These are phyloP conservation scores for Cryphonectria parasitica DNA, from an alignment of 2,329 filamentous ascomycete genomes.

Conservation along the genomic window DNA sequence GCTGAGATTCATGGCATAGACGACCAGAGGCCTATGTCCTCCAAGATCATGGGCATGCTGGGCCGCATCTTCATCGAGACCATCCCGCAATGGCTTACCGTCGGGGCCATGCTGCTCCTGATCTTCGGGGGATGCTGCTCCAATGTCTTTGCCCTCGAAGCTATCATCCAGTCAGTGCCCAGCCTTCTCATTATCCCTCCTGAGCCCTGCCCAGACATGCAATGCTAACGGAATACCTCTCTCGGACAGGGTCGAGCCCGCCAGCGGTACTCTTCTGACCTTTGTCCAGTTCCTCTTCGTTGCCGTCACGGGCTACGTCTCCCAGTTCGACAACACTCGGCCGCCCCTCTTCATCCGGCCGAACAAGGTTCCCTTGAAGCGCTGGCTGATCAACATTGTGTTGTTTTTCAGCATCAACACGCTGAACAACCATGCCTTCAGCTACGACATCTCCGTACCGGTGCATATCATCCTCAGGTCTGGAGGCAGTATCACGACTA, in stretches of 20 bases:
- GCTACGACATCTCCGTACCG: conserved; percentile 93
- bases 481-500: conserved; percentile 93
- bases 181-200: background rate
- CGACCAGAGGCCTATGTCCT: conserved; percentile 54
- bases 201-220: conserved; percentile 15
- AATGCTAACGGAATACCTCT: conserved; percentile 29
- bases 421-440: conserved; percentile 96
- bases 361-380: conserved; percentile 79
- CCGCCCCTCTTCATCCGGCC: conserved; percentile 74
- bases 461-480: conserved; percentile 96
- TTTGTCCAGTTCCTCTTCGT: conserved; percentile 91
- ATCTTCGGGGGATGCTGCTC: conserved; percentile 79
- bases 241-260: conserved; percentile 71
- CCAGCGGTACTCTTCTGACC: conserved; percentile 82
- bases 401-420: conserved; percentile 95
- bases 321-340: conserved; percentile 70
- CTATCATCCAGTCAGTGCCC: conserved; percentile 81
- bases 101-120: conserved; percentile 72
- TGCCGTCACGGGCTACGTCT: conserved; percentile 74
- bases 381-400: conserved; percentile 86
- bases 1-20: conserved; percentile 59
- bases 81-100: conserved; percentile 65
- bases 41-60: conserved; percentile 54
- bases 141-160: conserved; percentile 93
- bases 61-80: conserved; percentile 60